These are phyloP conservation scores for Kwoniella bestiolae DNA, from an alignment of 768 basidiomycete species.

Conservation along the genomic window DNA sequence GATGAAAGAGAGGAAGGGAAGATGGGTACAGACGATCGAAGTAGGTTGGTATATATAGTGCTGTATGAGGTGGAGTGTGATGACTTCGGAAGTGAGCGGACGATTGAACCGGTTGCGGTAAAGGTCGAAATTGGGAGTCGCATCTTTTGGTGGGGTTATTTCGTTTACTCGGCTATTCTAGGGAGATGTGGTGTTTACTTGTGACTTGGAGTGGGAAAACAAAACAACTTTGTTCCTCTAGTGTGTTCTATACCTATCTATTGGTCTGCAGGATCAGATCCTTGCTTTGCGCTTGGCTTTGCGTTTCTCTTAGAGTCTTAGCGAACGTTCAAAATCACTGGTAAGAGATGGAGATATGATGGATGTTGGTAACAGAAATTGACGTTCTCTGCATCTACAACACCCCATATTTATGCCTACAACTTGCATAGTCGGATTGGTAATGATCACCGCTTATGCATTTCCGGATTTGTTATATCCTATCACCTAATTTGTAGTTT, in stretches of 20 bases:
- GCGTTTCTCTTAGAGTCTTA: not conserved
- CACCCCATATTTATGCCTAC: not conserved
- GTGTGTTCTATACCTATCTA: not conserved
- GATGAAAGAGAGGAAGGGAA: not conserved
- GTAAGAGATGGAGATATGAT: too few species aligned
- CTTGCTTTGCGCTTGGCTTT: not conserved
- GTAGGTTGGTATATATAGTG: conserved; percentile 9
- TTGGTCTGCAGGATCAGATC: too few species aligned
- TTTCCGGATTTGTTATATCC: not conserved
- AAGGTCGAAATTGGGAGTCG: not conserved
- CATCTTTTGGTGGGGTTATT: not conserved
- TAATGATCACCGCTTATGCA: not conserved
- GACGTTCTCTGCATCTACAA: too few species aligned
- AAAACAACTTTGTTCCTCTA: not conserved
- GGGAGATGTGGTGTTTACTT: not conserved
- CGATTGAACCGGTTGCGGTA: conserved; percentile 22
- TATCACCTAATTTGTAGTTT: not conserved
- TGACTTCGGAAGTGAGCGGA: conserved; percentile 23
- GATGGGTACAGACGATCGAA: not conserved
- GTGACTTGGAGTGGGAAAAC: conserved; percentile 8
- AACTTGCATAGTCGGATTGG: not conserved
- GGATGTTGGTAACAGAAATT: too few species aligned
- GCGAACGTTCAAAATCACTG: not conserved
- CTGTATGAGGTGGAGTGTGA: not conserved
- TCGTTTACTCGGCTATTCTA: not conserved